These are phyloP conservation scores for Urtica urens DNA, from an alignment of 306 rosid species.

Conservation along the genomic window DNA sequence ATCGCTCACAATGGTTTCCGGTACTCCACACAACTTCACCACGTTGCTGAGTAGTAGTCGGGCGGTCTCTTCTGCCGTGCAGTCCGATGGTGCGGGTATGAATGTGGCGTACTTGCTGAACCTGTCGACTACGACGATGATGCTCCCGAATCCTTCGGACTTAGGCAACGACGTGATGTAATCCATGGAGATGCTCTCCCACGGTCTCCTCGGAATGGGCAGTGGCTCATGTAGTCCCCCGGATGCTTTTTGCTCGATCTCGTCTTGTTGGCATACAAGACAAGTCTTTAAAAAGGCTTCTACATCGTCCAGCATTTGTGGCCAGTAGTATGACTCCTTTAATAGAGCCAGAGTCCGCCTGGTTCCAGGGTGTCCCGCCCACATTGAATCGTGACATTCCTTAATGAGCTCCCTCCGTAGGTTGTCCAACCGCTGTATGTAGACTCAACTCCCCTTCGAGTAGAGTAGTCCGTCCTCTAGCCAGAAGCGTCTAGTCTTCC, in stretches of 20 bases:
- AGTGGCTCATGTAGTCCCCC: not conserved
- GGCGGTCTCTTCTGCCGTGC: not conserved
- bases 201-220: not conserved
- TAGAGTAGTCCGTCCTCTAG: not conserved
- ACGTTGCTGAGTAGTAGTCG: not conserved
- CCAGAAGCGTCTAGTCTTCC: conserved; percentile 1
- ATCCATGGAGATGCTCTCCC: conserved; percentile 5
- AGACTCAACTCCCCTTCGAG: not conserved
- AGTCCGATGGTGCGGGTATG: not conserved
- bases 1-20: not conserved
- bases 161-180: not conserved
- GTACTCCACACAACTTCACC: not conserved
- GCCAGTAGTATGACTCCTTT: not conserved
- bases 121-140: too few relatives aligned
- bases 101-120: not conserved
- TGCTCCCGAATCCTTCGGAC: not conserved
- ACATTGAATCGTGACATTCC: not conserved
- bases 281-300: not conserved
- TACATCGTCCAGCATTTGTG: not conserved
- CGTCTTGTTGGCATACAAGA: not conserved
- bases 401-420: not conserved
- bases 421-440: not conserved
- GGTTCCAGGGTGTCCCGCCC: not conserved
- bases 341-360: not conserved
- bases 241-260: not conserved